These are phyloP conservation scores for Candida suzukii DNA, from an alignment of 805 yeast genomes.

Conservation along the genomic window DNA sequence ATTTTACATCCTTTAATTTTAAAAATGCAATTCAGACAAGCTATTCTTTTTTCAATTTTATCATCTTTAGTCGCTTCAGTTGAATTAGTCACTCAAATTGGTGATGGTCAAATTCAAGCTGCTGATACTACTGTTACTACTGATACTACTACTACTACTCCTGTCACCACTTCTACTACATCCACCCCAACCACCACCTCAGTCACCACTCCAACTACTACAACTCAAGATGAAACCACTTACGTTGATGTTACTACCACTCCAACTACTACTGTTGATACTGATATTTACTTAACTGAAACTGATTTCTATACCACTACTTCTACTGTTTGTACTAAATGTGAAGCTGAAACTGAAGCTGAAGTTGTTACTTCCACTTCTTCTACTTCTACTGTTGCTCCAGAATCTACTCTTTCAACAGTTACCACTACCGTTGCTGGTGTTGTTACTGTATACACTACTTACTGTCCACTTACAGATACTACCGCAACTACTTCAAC, in stretches of 20 bases:
- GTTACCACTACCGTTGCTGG: slow-evolving; percentile 4
- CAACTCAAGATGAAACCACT: slow-evolving; percentile 8
- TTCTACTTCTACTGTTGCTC: background rate
- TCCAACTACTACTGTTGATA: slow-evolving; percentile 34
- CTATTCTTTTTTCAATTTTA: slow-evolving; percentile 11
- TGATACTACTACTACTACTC: background rate
- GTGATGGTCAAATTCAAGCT: slow-evolving; percentile 18
- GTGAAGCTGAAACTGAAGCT: background rate
- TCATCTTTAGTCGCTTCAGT: slow-evolving; percentile 10
- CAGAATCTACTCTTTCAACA: slow-evolving; percentile 1
- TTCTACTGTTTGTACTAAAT: slow-evolving; percentile 6
- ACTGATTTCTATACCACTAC: slow-evolving; percentile 11
- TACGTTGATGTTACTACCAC: slow-evolving; percentile 36
- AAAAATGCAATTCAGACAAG: slow-evolving; percentile 16
- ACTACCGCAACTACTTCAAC: slow-evolving; percentile 10
- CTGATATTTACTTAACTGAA: slow-evolving; percentile 30
- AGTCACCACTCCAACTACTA: background rate
- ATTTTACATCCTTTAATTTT: no score
- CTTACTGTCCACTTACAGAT: background rate
- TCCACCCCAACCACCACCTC: background rate
- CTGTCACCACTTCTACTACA: background rate
- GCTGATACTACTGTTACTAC: background rate
- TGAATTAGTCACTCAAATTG: slow-evolving; percentile 14
- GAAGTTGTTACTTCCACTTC: background rate
- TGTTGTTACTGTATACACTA: no score